Percentiles rank a stretch among this genome's conserved stretches.
Evolutionary conservation across 2,329 filamentous ascomycete species (phyloP).

Genomic region (Pyricularia sp.): DNA sequence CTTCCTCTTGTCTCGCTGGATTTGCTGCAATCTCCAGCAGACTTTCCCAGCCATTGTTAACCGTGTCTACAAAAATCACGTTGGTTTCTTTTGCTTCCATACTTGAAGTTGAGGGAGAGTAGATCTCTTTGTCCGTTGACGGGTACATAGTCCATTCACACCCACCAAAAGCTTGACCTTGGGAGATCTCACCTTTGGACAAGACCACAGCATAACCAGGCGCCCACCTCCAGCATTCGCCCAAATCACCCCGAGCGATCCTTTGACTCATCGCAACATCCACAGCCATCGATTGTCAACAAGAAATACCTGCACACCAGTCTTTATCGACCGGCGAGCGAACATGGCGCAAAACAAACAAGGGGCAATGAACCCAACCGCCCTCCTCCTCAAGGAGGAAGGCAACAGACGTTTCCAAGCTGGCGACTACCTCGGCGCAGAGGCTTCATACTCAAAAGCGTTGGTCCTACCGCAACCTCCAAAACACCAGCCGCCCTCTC

Average conservation of each 20-base stretch:
- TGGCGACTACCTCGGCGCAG: conserved; percentile 56
- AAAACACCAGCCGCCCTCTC: neutral
- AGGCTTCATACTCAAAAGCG: conserved; percentile 64
- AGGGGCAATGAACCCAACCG: conserved; percentile 15
- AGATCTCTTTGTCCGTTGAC: neutral
- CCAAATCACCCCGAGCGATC: neutral
- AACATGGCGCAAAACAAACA: neutral
- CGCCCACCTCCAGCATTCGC: neutral
- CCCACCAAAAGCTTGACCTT: neutral
- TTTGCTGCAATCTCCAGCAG: neutral
- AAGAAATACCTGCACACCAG: neutral
- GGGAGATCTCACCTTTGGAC: neutral
- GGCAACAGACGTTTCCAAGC: conserved; percentile 58
- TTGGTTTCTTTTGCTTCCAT: neutral
- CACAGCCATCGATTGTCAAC: neutral
- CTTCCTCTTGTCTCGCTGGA: neutral
- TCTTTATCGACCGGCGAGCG: neutral
- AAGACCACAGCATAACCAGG: neutral
- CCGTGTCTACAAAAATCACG: neutral
- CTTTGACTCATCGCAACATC: neutral
- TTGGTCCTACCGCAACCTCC: conserved; percentile 24
- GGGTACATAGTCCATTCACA: neutral
- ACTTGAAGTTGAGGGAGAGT: neutral
- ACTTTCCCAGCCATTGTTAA: neutral
- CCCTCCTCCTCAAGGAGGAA: conserved; percentile 39